phyloP scores from a whole-genome alignment of 129 eudicot genomes.

The Lactuca saligna region DNA sequence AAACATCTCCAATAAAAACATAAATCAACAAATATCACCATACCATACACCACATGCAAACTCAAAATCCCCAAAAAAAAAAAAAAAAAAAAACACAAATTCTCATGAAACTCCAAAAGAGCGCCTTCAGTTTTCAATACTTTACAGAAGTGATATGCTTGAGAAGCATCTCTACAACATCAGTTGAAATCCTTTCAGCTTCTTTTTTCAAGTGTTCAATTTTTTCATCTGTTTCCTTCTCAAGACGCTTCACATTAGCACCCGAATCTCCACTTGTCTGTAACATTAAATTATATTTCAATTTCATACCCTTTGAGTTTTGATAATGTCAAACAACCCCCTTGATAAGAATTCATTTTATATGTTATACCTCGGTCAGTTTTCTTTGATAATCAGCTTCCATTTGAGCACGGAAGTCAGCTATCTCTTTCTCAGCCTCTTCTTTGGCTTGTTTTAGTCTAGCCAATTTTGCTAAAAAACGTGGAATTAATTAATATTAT shows the following conservation, averaged over 20 bases:
- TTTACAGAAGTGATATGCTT: constrained; percentile 37
- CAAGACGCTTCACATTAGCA: constrained; percentile 85
- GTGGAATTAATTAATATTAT: too few relatives aligned
- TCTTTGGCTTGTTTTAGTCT: constrained; percentile 89
- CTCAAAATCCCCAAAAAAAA: constrained; percentile 9
- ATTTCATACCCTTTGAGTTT: background rate
- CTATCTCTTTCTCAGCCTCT: constrained; percentile 86
- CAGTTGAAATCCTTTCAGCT: constrained; percentile 64
- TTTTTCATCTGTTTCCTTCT: constrained; percentile 65
- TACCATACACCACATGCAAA: constrained; percentile 11
- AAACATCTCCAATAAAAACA: background rate
- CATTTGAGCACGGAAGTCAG: constrained; percentile 88
- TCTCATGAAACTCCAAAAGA: constrained; percentile 1
- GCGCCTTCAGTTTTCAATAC: constrained; percentile 16
- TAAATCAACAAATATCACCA: constrained; percentile 18
- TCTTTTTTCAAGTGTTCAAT: constrained; percentile 54
- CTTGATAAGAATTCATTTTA: background rate
- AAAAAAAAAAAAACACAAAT: constrained; percentile 11
- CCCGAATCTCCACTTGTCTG: constrained; percentile 91
- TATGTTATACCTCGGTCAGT: constrained; percentile 60
- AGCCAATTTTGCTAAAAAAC: constrained; percentile 61
- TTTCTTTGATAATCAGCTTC: constrained; percentile 78
- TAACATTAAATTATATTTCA: background rate
- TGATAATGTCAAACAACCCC: background rate
- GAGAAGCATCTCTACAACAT: constrained; percentile 71